Evolutionary conservation across 2,329 filamentous ascomycete species (phyloP), one percentile per base, ranked within the genome.

Genomic region (Ophiostoma montium): DNA sequence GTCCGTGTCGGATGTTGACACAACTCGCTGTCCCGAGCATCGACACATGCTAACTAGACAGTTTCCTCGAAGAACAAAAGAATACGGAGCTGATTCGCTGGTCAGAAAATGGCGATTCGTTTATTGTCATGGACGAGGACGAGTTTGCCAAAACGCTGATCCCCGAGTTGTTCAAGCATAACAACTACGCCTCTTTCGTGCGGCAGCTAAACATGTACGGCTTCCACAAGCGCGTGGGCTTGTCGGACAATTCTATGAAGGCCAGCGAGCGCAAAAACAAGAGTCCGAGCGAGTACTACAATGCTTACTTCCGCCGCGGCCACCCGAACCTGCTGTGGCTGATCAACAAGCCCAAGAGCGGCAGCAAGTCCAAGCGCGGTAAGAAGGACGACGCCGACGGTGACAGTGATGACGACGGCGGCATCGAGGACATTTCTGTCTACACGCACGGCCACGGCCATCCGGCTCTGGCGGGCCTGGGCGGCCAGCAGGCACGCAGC

Each of bases 161-260:
- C 21, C 92, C 92, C 1, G 94, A 96, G 65, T 81, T 96, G 54
- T 98, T 98, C 75, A 98, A 98, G 66, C 92, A 98, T 69, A 95
- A 90, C 74, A 95, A 95, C 64, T 95, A 95, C 65, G 89, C 89
- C 43, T 95, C 89, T 56, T 95, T 95, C 62, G 89, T 95, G 49
- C 82, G 89, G 33, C 89, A 95, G 63, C 74, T 95, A 54, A 95
- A 95, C 66, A 95, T 95, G 72, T 95, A 95, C 64, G 89, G 94
- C 54, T 98, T 98, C 60, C 92, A 98, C 72, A 98, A 98, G 70
- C 83, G 86, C 38, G 86, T 92, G 4, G 86, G 86, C 4, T 74
- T 98, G 16, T 95, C 89, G 4, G 92, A 98, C 65, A 95, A 95
- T 62, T 95, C 89, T 0, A 94, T 98, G 84, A 85, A 92, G 57